Base-by-base conservation (phyloP, 768 basidiomycete species). In the Plicaturopsis crispa region DNA sequence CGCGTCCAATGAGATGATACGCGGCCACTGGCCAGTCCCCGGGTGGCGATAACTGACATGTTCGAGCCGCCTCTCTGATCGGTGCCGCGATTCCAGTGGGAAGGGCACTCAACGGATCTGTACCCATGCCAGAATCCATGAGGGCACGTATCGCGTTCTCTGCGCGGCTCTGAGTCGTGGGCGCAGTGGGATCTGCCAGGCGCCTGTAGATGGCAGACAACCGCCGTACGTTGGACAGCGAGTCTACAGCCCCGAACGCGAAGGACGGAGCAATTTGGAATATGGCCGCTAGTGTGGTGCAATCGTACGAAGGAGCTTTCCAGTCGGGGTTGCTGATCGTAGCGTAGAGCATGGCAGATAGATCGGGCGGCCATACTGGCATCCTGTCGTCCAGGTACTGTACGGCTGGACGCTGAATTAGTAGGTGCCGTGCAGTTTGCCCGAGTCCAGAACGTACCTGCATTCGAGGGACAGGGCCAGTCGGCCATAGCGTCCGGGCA, bases 11-110 rank as follows among this genome's bases (percentile, higher is more conserved):
- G 3, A 84, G 67, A 5, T 67, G 61, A 56, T 88, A 91, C 11
- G 78, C 73, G 10, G 66, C 66, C n/a, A 72, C 44, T 0, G 80
- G 70, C 90, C 89, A 92, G 44, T 80, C 70, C 4, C 70, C 66
- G 1, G 82, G 78, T 3, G 93, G 87, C 0, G 78, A 72, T 5
- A 84, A 59, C 52, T 94, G 91, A 44, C 88, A 90, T 6, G 82
- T 79, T 43, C 89, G 64, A n/a, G 84, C 67, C 1, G 85, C 87
- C 55, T 98, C 96, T 38, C 82, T 65, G 4, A 98, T 60, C 2
- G 94, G 93, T 1, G 80, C 72, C 2, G 80, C 73, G 20, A 87
- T 65, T 1, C 86, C 85, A 8, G 87, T 54, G 1, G 86, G 79
- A 13, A 91, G 55, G 14, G 61, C 59, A 39, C 73, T 65, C 30